Conservation (phyloP, 1,284 basidiomycete genomes). For the Microbotryum lychnidis-dioicae region DNA sequence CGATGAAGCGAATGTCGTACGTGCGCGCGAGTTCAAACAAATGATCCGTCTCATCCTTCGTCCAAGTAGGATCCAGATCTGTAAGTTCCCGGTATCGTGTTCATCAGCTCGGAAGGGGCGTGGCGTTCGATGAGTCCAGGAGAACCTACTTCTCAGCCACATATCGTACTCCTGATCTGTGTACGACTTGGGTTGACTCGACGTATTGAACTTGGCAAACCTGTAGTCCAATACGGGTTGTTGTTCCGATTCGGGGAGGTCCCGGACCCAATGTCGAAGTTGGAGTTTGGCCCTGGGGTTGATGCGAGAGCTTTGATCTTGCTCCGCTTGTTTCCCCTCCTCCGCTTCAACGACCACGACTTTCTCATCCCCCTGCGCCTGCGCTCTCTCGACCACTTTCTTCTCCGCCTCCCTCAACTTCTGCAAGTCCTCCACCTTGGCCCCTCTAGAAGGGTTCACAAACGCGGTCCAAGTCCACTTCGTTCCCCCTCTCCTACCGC, state of each 20-base stretch:
- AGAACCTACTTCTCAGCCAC: conserved; percentile 58
- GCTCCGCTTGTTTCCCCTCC: conserved; percentile 13
- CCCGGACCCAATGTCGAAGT: conserved; percentile 30
- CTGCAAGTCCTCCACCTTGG: not conserved
- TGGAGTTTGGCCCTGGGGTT: conserved; percentile 11
- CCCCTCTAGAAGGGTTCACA: conserved; percentile 40
- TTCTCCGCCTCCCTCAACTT: too few relatives aligned
- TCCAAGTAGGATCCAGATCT: conserved; percentile 55
- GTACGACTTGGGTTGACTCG: conserved; percentile 65
- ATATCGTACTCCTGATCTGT: conserved; percentile 83
- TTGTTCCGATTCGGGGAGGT: conserved; percentile 8
- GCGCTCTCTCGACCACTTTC: conserved; percentile 38
- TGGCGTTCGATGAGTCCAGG: too few relatives aligned
- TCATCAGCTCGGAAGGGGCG: not conserved
- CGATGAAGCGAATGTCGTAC: conserved; percentile 83
- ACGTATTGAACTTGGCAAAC: conserved; percentile 73
- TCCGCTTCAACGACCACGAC: not conserved
- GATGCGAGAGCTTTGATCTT: not conserved
- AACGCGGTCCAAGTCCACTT: conserved; percentile 23
- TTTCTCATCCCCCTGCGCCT: conserved; percentile 44
- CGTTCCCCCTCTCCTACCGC: not conserved
- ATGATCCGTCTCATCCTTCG: conserved; percentile 89
- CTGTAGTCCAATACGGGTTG: conserved; percentile 40
- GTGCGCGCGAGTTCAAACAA: conserved; percentile 71
- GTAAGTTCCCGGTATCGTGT: not conserved